phyloP scores from a whole-genome alignment of 2,329 filamentous ascomycete genomes.

The Chaetomiaceae sp. region DNA sequence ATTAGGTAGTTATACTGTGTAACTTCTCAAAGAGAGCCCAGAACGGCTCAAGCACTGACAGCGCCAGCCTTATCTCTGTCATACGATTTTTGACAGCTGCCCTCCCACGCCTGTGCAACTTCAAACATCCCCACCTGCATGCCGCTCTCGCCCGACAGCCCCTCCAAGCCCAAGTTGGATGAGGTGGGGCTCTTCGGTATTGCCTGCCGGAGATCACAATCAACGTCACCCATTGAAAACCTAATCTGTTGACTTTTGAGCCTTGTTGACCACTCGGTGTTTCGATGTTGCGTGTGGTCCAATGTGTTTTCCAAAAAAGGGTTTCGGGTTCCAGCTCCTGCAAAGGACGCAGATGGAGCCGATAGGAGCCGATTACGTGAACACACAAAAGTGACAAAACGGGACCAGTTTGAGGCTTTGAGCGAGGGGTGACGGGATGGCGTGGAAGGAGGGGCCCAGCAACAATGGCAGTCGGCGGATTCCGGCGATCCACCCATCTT shows the following conservation, averaged over 20 bases:
- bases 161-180: background rate
- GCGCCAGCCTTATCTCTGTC: background rate
- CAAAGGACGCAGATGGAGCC: too few relatives aligned
- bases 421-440: constrained; percentile 2
- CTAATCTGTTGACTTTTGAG: too few relatives aligned
- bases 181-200: background rate
- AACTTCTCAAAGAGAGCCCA: too few relatives aligned
- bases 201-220: background rate
- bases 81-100: background rate
- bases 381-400: too few relatives aligned
- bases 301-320: too few relatives aligned
- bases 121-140: too few relatives aligned
- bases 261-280: too few relatives aligned
- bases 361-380: too few relatives aligned
- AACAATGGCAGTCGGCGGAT: constrained; percentile 30
- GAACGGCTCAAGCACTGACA: background rate
- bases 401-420: background rate
- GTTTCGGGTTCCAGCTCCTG: too few relatives aligned
- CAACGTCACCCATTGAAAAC: background rate
- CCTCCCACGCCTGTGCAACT: too few relatives aligned
- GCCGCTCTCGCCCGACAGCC: background rate
- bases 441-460: constrained; percentile 7
- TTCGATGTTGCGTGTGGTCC: too few relatives aligned
- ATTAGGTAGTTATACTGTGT: too few relatives aligned
- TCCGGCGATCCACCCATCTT: constrained; percentile 28